phyloP scores from a whole-genome alignment of 108 stramenopile genomes.

The Epithemia pelagica region DNA sequence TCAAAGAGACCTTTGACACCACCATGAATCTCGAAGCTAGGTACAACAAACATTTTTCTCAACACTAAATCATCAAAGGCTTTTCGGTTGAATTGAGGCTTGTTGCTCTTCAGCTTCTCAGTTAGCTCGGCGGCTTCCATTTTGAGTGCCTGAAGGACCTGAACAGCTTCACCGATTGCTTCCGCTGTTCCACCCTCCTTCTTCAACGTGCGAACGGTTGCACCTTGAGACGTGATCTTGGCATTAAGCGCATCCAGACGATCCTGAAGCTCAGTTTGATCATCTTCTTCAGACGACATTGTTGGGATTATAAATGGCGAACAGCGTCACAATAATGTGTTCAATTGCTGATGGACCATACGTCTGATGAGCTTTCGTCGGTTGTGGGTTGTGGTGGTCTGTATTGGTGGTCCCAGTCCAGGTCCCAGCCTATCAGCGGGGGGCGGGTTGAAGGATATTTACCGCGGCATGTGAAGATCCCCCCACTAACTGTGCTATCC shows the following conservation, averaged over 20 bases:
- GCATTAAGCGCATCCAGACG: constrained; percentile 81
- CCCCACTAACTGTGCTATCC: no score
- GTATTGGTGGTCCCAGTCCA: no score
- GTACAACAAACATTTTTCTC: constrained; percentile 98
- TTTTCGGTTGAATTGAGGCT: constrained; percentile 73
- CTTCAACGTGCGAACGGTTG: constrained; percentile 74
- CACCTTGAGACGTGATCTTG: constrained; percentile 79
- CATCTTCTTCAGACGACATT: background rate
- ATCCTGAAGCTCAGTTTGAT: constrained; percentile 38
- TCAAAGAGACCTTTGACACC: constrained; percentile 98
- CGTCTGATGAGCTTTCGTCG: no score
- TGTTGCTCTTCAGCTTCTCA: constrained; percentile 34
- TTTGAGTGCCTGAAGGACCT: constrained; percentile 69
- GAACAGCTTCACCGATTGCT: constrained; percentile 70
- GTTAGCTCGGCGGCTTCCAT: constrained; percentile 46
- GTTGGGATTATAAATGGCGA: no score
- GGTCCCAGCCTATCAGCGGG: no score
- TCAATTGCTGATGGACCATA: no score
- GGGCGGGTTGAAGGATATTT: no score
- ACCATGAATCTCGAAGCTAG: constrained; percentile 98
- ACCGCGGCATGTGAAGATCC: no score
- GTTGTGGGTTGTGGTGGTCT: no score
- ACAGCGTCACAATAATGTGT: no score
- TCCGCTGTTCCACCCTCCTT: constrained; percentile 78
- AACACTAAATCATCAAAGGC: constrained; percentile 93